phyloP scores from a whole-genome alignment of 441 rosid species.

The Iberis amara region DNA sequence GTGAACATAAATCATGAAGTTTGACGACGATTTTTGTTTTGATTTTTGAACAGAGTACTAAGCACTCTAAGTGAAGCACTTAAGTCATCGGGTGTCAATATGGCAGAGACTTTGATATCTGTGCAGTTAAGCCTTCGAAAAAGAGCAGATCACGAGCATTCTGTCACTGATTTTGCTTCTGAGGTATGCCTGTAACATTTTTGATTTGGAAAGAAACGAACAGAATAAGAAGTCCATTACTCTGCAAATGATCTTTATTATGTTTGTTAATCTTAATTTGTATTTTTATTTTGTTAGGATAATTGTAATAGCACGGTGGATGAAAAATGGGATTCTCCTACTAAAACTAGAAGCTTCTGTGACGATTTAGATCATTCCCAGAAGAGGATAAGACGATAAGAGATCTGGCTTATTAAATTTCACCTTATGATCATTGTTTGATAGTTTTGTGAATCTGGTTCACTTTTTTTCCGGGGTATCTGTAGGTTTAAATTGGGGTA shows the following conservation, averaged over 20 bases:
- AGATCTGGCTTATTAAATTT: constrained; percentile 28
- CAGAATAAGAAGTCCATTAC: background rate
- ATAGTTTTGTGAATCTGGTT: constrained; percentile 18
- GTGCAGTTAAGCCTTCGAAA: constrained; percentile 51
- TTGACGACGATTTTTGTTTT: background rate
- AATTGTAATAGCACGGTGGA: constrained; percentile 27
- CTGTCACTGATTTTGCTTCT: constrained; percentile 34
- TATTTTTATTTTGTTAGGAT: constrained; percentile 30
- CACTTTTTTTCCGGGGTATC: constrained; percentile 19
- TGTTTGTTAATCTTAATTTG: background rate
- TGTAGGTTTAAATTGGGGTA: constrained; percentile 34
- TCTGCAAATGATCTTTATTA: constrained; percentile 10
- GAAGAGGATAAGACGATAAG: constrained; percentile 48
- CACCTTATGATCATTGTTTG: constrained; percentile 17
- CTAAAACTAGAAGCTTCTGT: constrained; percentile 29
- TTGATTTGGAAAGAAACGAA: background rate
- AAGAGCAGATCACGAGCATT: constrained; percentile 27
- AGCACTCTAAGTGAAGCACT: constrained; percentile 39
- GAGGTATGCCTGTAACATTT: constrained; percentile 38
- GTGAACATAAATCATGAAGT: background rate
- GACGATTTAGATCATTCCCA: constrained; percentile 39
- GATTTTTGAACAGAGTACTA: constrained; percentile 35
- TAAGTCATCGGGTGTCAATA: constrained; percentile 49
- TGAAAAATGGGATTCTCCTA: constrained; percentile 33
- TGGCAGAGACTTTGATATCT: constrained; percentile 43